Percentiles rank a stretch among this genome's conserved stretches.
These are phyloP conservation scores for Kwoniella dejecticola DNA, from an alignment of 768 basidiomycete species.

Conservation along the genomic window DNA sequence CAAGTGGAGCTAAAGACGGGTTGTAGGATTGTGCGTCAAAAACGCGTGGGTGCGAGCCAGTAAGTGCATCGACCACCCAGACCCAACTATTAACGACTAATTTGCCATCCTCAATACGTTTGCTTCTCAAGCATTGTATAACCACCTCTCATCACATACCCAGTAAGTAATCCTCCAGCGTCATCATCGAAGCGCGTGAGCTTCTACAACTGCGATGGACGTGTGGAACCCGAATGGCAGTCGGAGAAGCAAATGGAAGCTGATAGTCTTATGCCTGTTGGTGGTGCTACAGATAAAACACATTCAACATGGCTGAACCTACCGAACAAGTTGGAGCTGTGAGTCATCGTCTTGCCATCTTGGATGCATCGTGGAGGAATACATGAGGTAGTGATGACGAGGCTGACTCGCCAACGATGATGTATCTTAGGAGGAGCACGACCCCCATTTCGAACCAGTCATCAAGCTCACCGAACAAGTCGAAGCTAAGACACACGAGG, in stretches of 20 bases:
- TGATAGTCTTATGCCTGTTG: too few species aligned
- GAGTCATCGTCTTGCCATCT: neutral
- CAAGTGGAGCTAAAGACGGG: conserved; percentile 8
- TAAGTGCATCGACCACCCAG: too few species aligned
- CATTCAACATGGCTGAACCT: conserved; percentile 29
- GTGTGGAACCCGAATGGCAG: too few species aligned
- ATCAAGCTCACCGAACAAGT: conserved; percentile 95
- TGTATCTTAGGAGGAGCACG: conserved; percentile 68
- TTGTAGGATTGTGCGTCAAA: neutral
- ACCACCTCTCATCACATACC: neutral
- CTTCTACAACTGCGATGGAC: too few species aligned
- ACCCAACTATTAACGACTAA: too few species aligned
- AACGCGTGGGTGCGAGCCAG: too few species aligned
- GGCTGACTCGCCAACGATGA: neutral
- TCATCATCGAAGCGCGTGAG: too few species aligned
- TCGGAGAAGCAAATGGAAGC: neutral
- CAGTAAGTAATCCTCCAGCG: neutral
- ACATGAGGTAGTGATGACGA: neutral
- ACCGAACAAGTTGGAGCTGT: conserved; percentile 30
- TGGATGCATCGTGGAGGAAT: neutral
- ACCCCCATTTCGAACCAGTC: conserved; percentile 92
- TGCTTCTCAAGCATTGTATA: conserved; percentile 1
- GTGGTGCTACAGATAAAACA: conserved; percentile 12
- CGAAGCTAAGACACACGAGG: conserved; percentile 91
- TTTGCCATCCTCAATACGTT: conserved; percentile 3